Evolutionary conservation across 164 flowering plant species (phyloP).

Genomic region (Berberis vulgaris): DNA sequence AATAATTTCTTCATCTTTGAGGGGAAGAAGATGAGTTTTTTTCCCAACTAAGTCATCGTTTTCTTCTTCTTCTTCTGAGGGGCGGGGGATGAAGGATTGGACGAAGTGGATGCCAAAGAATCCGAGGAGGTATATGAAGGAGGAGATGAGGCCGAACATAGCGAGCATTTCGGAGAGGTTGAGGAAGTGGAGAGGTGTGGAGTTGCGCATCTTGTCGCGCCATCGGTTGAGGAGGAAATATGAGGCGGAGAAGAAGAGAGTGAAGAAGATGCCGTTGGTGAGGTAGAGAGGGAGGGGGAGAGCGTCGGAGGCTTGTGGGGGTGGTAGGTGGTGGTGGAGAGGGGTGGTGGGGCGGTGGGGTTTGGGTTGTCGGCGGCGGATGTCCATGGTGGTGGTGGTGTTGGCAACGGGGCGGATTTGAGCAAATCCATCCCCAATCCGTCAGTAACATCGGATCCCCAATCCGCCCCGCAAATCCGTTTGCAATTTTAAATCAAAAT

Average conservation of each 20-base stretch:
- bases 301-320: conserved; percentile 54
- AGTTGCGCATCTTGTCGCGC: conserved; percentile 77
- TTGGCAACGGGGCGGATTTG: too few relatives aligned
- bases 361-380: too few relatives aligned
- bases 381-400: too few relatives aligned
- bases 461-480: too few relatives aligned
- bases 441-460: too few relatives aligned
- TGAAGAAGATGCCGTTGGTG: conserved; percentile 64
- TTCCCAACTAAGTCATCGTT: neutral
- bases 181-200: conserved; percentile 66
- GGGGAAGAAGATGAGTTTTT: neutral
- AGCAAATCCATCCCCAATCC: too few relatives aligned
- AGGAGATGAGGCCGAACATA: conserved; percentile 53
- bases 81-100: conserved; percentile 48
- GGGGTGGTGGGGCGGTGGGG: too few relatives aligned
- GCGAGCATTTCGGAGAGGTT: conserved; percentile 50
- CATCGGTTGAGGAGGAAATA: conserved; percentile 68
- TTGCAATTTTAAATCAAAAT: too few relatives aligned
- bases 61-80: conserved; percentile 26
- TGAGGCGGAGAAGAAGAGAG: conserved; percentile 64
- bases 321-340: neutral
- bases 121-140: conserved; percentile 68
- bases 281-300: conserved; percentile 59
- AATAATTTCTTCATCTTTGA: conserved; percentile 69
- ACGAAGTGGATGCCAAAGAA: conserved; percentile 76